These are phyloP conservation scores for Phaffia rhodozyma DNA, from an alignment of 1,284 basidiomycete genomes.

Conservation along the genomic window DNA sequence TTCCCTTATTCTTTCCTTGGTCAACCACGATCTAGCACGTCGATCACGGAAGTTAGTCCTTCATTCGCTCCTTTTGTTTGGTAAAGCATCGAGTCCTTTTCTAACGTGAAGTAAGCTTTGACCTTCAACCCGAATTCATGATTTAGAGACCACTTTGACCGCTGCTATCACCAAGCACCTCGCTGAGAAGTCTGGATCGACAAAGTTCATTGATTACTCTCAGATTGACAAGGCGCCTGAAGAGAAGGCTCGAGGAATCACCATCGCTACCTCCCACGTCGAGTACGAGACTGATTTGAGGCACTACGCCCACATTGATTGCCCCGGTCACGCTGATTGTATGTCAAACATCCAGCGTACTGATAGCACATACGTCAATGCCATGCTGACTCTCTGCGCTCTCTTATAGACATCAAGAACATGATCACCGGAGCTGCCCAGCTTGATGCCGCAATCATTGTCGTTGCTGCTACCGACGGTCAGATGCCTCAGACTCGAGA, in stretches of 20 bases:
- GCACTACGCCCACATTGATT: slow-evolving; percentile 99
- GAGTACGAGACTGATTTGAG: slow-evolving; percentile 89
- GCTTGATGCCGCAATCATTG: slow-evolving; percentile 95
- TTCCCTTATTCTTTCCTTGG: neutral
- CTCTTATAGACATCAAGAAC: slow-evolving; percentile 63
- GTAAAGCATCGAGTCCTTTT: neutral
- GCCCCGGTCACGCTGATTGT: slow-evolving; percentile 73
- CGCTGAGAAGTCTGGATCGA: slow-evolving; percentile 58
- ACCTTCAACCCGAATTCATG: too few species aligned
- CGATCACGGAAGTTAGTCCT: slow-evolving; percentile 57
- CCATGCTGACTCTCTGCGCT: neutral
- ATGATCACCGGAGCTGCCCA: slow-evolving; percentile 99
- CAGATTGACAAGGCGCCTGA: slow-evolving; percentile 99
- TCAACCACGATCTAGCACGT: slow-evolving; percentile 45
- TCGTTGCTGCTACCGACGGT: slow-evolving; percentile 97
- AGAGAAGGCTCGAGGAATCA: slow-evolving; percentile 99
- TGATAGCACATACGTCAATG: slow-evolving; percentile 17
- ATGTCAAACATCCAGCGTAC: slow-evolving; percentile 25
- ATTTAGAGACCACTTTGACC: slow-evolving; percentile 70
- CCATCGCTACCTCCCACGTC: slow-evolving; percentile 78
- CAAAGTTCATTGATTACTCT: slow-evolving; percentile 93
- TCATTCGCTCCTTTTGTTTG: slow-evolving; percentile 26
- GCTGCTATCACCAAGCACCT: slow-evolving; percentile 98
- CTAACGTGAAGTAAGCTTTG: neutral
- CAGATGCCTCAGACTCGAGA: slow-evolving; percentile 99